Base-by-base conservation (phyloP, 2,329 filamentous ascomycete species). In the Blumeria hordei region DNA sequence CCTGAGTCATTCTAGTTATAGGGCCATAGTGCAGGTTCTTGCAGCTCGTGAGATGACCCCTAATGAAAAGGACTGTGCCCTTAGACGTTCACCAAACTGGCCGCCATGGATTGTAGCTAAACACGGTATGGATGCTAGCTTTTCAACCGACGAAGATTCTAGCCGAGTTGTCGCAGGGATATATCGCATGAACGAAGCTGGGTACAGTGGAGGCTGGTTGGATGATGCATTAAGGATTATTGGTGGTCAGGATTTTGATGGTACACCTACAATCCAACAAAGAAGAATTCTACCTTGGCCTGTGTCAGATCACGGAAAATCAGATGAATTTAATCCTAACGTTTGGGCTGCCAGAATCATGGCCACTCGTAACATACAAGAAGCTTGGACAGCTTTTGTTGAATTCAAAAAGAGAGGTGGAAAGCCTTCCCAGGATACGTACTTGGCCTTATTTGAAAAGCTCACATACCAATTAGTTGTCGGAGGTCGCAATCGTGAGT, bases 381-480 rank as follows among this genome's bases (percentile, higher is more conserved):
- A 82, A 61, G 78, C 78, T 3, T 82, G 78, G 78, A 69, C 68
- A 41, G 64, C 65, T 10, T 66, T 67, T 51, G 45, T 56, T 3
- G 56, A 62, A 63, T 57, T 69, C 69, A 0, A 69, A 68, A 1
- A 57, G 58, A 39, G 57, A 62, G 28, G 66, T 60, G 12, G 59
- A 66, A 56, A 61, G 60, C 71, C 73, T 2, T 68, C 66, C 3
- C 56, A 61, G 4, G 60, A 66, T 12, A 72, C 80, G 51, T 82
- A 80, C 60, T 69, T 70, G 7, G 74, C 76, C 56, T 77, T 82
- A 75, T 76, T 81, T 58, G 63, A 71, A 55, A 81, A 80, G 61
- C 68, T 81, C 1, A 64, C 70, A 16, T 70, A 68, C 6, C 63
- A 61, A 3, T 59, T 62, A 3, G 60, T 65, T 28, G 58, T 62